A percentile compares a stretch with the other conserved stretches of the same genome.
phyloP scores from a whole-genome alignment of 768 basidiomycete species.

The Lactarius hengduanensis region DNA sequence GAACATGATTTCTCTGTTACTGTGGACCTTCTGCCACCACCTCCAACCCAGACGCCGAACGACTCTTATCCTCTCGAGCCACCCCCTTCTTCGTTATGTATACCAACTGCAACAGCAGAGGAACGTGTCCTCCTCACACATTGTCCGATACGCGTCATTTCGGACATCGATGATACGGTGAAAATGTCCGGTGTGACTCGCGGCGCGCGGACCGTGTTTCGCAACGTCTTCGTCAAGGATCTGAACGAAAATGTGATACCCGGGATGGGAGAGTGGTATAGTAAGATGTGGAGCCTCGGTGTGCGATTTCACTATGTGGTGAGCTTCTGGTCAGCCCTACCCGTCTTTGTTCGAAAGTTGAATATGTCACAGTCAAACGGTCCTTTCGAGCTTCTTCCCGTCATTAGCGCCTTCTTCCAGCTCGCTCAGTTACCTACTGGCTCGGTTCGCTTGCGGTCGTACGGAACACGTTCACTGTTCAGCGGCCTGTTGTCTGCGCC shows the following conservation, averaged over 20 bases:
- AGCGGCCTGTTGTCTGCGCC: constrained; percentile 80
- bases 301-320: constrained; percentile 89
- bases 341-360: background rate
- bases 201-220: constrained; percentile 80
- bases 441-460: constrained; percentile 80
- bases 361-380: constrained; percentile 66
- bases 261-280: constrained; percentile 82
- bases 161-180: constrained; percentile 93
- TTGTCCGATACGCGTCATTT: constrained; percentile 74
- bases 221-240: constrained; percentile 90
- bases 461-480: constrained; percentile 80
- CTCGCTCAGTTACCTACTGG: constrained; percentile 40
- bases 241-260: constrained; percentile 74
- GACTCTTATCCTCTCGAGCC: constrained; percentile 12
- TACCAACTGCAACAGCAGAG: constrained; percentile 28
- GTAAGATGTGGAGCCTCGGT: constrained; percentile 62
- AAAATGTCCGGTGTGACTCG: constrained; percentile 74
- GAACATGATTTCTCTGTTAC: constrained; percentile 54
- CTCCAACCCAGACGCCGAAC: constrained; percentile 27
- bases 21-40: constrained; percentile 50
- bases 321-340: constrained; percentile 35
- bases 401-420: constrained; percentile 33
- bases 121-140: constrained; percentile 48
- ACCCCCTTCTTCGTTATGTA: background rate
- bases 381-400: constrained; percentile 79